Base-by-base conservation (phyloP, 108 stramenopile species). In the Fragilaria radians region DNA sequence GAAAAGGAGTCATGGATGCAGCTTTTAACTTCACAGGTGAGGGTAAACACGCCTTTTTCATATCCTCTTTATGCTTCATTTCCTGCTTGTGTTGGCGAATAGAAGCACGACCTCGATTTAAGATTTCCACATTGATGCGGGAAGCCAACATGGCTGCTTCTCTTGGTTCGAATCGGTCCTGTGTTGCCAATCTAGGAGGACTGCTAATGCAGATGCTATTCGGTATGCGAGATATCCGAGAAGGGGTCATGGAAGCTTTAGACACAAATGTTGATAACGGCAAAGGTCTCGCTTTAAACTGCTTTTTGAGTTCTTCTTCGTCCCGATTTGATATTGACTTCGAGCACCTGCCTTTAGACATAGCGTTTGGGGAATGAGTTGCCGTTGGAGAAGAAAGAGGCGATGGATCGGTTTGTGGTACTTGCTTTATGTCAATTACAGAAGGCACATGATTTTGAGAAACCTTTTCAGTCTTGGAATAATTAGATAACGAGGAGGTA, bases 271-370 rank as follows among this genome's bases (percentile, higher is more conserved):
- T 62, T 1, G 61, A 50, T 24, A 26, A 48, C 3, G 65, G 65
- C 46, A 59, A 14, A 9, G 65, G 65, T 26, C 57, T 4, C 17
- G 65, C 65, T 0, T 59, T 24, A 47, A 66, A 66, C 22, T 58
- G 57, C 58, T 58, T 58, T 26, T 1, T 19, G 1, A 57, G 2
- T 34, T 49, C 49, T 22, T 28, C 57, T 33, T 58, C 57, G 32
- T 58, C 57, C 19, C 33, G 34, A 3, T 17, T 26, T 5, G 31
- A 19, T 42, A 42, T 14, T 42, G 36, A 14, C 7, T 14, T 7
- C 36, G 36, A 7, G 14, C 36, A 14, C 7, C 36, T 42, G 36
- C 11, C 7, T 7, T 14, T 42, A 11, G 36, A 7, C 7, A 42
- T 11, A 54, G 26, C 26, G 27, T 5, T 27, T 7, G 26, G 26